phyloP scores from a whole-genome alignment of 208 protist genomes.

The Leishmania lainsoni region DNA sequence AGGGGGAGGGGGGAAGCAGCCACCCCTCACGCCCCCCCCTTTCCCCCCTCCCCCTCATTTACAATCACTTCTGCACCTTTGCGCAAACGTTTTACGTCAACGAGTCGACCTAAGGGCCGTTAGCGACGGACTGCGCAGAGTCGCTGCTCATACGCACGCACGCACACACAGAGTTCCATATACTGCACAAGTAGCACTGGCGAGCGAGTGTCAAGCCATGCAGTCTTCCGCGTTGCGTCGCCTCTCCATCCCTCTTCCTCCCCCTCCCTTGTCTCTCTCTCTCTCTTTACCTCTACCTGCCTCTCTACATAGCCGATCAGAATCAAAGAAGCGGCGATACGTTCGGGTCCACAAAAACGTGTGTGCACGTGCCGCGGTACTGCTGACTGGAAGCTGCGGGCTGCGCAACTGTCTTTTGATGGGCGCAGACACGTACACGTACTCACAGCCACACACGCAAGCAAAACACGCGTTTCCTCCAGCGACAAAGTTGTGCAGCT shows the following conservation, averaged over 20 bases:
- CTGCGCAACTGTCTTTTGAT: not conserved
- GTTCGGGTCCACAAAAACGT: not conserved
- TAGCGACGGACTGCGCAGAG: not conserved
- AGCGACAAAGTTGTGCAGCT: not conserved
- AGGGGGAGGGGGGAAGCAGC: not conserved
- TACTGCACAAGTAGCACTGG: not conserved
- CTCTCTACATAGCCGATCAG: not conserved
- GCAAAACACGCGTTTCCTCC: not conserved
- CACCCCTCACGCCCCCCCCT: not conserved
- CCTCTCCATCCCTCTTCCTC: not conserved
- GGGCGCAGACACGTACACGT: not conserved
- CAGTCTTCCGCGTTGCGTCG: not conserved
- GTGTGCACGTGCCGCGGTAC: not conserved
- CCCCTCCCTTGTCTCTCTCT: not conserved
- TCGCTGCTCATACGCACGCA: not conserved
- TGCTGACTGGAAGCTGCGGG: not conserved
- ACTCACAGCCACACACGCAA: constrained; percentile 4
- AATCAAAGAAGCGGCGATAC: not conserved
- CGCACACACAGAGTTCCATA: not conserved
- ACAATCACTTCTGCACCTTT: not conserved
- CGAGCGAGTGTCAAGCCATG: not conserved
- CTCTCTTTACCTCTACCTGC: not conserved
- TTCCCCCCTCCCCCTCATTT: not conserved
- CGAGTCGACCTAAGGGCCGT: not conserved
- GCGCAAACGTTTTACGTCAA: not conserved